Evolutionary conservation across 2,329 filamentous ascomycete genomes (phyloP).

Genomic region (Furcasterigmium sp.): DNA sequence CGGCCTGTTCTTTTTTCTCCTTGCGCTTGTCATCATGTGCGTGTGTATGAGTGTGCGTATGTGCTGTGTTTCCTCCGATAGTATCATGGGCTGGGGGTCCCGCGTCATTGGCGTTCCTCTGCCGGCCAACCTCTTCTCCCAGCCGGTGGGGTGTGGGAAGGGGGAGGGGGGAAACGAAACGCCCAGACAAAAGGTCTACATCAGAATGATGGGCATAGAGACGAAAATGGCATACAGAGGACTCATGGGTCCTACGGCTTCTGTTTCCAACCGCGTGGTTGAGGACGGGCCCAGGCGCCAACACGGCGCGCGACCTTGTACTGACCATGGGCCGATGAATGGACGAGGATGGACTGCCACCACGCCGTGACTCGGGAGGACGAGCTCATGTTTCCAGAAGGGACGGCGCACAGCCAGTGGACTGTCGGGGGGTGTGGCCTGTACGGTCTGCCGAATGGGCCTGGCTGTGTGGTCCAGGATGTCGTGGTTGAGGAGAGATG

Average conservation of each 20-base stretch:
- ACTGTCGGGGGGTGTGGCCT: conserved; percentile 4
- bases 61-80: no score
- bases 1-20: no score
- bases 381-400: conserved; percentile 8
- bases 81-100: no score
- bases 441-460: conserved; percentile 1
- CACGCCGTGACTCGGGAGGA: background rate
- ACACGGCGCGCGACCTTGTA: background rate
- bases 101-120: no score
- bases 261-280: background rate
- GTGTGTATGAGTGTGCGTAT: no score
- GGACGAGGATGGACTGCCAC: no score
- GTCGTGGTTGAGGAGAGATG: background rate
- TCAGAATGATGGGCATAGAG: no score
- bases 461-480: no score
- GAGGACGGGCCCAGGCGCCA: background rate
- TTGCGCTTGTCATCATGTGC: no score
- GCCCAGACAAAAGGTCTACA: background rate
- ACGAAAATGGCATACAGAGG: no score
- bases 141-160: background rate
- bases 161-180: background rate
- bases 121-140: background rate
- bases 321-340: no score
- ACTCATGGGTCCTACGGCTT: background rate
- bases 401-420: conserved; percentile 8